Percentiles rank a stretch among this genome's conserved stretches.
phyloP scores from a whole-genome alignment of 2,329 filamentous ascomycete genomes.

The Fusarium marasasianum region DNA sequence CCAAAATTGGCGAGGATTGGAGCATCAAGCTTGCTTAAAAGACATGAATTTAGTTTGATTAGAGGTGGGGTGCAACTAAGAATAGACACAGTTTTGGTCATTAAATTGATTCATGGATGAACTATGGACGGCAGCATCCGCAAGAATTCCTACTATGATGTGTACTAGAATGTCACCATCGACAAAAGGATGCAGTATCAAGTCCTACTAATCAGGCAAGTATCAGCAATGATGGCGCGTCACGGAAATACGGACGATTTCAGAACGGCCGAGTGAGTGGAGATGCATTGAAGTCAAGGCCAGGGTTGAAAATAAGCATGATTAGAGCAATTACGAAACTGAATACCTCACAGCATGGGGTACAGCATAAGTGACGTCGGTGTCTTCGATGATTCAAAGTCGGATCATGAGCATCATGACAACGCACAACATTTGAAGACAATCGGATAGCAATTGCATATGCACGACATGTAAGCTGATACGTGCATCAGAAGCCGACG shows the following conservation, averaged over 20 bases:
- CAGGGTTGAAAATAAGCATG: conserved; percentile 27
- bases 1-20: conserved; percentile 65
- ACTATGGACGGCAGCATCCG: conserved; percentile 24
- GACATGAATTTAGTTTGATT: conserved; percentile 23
- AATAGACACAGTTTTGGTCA: conserved; percentile 26
- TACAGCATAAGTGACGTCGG: neutral
- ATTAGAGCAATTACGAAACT: neutral
- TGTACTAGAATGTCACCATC: neutral
- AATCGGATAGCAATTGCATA: neutral
- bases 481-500: conserved; percentile 7
- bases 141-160: neutral
- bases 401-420: conserved; percentile 4
- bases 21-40: conserved; percentile 50
- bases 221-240: conserved; percentile 32
- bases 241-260: conserved; percentile 11
- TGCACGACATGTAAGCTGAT: neutral
- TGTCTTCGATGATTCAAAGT: neutral
- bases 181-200: neutral
- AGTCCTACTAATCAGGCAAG: conserved; percentile 20
- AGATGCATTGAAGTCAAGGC: neutral
- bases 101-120: neutral
- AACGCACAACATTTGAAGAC: neutral
- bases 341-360: neutral
- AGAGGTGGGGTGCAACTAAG: conserved; percentile 29
- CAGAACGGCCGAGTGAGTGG: conserved; percentile 10